A percentile compares a stretch with the other conserved stretches of the same genome.
Conservation (phyloP, 2,329 filamentous ascomycete genomes). For the Colletotrichum karsti region DNA sequence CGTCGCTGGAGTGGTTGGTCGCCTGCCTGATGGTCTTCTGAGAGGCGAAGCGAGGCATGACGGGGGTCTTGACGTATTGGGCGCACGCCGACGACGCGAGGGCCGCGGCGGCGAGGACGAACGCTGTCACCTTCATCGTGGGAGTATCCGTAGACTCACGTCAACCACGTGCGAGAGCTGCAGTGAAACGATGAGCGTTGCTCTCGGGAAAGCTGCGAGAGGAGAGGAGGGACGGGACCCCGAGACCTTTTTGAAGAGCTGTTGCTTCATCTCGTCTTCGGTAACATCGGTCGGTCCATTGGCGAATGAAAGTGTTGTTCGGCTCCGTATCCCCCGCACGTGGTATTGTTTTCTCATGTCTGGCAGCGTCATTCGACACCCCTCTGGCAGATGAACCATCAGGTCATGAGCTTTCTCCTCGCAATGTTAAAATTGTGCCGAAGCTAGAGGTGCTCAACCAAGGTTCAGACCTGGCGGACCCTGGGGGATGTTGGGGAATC, state of each 20-base stretch:
- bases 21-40: conserved; percentile 1
- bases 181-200: not conserved
- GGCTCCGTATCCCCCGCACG: conserved; percentile 27
- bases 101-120: conserved; percentile 15
- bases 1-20: conserved; percentile 6
- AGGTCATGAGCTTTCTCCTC: not conserved
- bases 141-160: not conserved
- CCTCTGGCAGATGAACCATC: not conserved
- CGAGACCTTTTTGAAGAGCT: conserved; percentile 1
- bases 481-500: not conserved
- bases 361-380: conserved; percentile 12
- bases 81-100: conserved; percentile 19
- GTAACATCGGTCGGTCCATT: not conserved
- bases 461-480: conserved; percentile 6
- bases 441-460: conserved; percentile 3
- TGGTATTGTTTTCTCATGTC: not conserved
- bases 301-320: conserved; percentile 3
- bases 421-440: conserved; percentile 5
- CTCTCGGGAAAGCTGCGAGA: not conserved
- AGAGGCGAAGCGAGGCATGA: not conserved
- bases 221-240: not conserved
- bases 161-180: conserved; percentile 7
- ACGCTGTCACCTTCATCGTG: conserved; percentile 14
- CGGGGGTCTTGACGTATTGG: conserved; percentile 17
- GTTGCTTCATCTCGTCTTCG: not conserved